Evolutionary conservation across 2,329 filamentous ascomycete genomes (phyloP).

Genomic region (Stromatinia cepivora): DNA sequence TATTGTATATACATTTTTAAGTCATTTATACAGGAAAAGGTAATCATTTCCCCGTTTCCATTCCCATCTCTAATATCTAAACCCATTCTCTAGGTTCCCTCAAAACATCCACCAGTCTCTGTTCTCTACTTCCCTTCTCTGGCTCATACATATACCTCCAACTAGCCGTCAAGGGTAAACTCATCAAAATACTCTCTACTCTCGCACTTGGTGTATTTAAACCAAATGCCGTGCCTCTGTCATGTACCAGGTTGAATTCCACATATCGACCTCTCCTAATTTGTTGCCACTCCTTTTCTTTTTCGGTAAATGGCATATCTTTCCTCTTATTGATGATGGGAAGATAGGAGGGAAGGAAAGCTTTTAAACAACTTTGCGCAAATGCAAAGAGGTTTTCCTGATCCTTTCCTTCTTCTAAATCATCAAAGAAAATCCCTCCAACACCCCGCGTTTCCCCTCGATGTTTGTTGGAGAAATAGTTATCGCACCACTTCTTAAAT

Average conservation of each 20-base stretch:
- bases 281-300: constrained; percentile 96
- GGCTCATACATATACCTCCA: constrained; percentile 97
- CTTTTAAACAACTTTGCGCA: constrained; percentile 77
- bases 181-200: constrained; percentile 97
- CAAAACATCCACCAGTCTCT: constrained; percentile 73
- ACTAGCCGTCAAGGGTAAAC: constrained; percentile 83
- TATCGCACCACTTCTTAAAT: constrained; percentile 98
- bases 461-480: constrained; percentile 95
- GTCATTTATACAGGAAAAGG: constrained; percentile 19
- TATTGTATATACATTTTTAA: constrained; percentile 16
- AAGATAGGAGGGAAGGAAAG: constrained; percentile 87
- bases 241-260: constrained; percentile 97
- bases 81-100: constrained; percentile 67
- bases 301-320: constrained; percentile 83
- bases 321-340: constrained; percentile 87
- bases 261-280: constrained; percentile 92
- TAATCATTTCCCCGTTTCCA: constrained; percentile 1
- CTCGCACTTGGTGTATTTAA: constrained; percentile 88
- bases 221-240: constrained; percentile 91
- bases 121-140: constrained; percentile 72
- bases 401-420: constrained; percentile 84
- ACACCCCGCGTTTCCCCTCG: constrained; percentile 82
- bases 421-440: constrained; percentile 98
- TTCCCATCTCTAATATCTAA: constrained; percentile 39
- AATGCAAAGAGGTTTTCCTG: constrained; percentile 90